Conservation (phyloP, 495 filamentous ascomycete species). For the Cudoniella acicularis region DNA sequence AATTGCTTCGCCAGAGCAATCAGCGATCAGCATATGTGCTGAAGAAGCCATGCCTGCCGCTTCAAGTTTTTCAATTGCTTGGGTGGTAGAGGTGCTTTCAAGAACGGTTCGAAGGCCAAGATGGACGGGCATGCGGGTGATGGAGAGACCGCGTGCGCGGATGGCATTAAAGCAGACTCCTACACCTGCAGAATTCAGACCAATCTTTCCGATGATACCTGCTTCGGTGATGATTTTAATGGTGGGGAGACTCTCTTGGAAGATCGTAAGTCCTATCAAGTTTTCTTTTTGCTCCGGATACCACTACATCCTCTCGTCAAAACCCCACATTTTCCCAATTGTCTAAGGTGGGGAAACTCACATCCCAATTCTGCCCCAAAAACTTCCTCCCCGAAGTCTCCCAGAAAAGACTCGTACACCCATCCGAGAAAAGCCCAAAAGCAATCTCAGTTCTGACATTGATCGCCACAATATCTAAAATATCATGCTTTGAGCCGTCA, state of each 20-base stretch:
- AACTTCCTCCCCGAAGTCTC: constrained; percentile 32
- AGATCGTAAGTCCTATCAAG: constrained; percentile 49
- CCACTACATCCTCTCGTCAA: too few species aligned
- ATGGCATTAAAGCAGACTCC: constrained; percentile 60
- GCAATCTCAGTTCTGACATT: constrained; percentile 69
- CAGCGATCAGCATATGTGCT: constrained; percentile 59
- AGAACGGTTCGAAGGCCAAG: constrained; percentile 58
- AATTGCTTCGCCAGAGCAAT: constrained; percentile 38
- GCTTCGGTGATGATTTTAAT: constrained; percentile 50
- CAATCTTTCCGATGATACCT: constrained; percentile 68
- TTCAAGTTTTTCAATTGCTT: constrained; percentile 49
- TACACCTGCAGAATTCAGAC: constrained; percentile 58
- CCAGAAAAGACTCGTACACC: constrained; percentile 59
- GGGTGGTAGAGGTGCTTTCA: constrained; percentile 46
- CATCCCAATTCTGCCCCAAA: constrained; percentile 68
- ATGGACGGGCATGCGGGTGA: constrained; percentile 53
- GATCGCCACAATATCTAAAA: constrained; percentile 59
- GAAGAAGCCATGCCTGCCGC: constrained; percentile 55
- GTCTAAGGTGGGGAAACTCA: neutral
- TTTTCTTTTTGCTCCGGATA: constrained; percentile 41
- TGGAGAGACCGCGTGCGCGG: constrained; percentile 51
- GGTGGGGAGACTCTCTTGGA: constrained; percentile 29
- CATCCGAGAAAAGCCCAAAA: constrained; percentile 59
- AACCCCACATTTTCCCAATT: neutral
- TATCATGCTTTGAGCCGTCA: constrained; percentile 46